These are phyloP conservation scores for Decorospora gaudefroyi DNA, from an alignment of 2,329 filamentous ascomycete genomes.

Conservation along the genomic window DNA sequence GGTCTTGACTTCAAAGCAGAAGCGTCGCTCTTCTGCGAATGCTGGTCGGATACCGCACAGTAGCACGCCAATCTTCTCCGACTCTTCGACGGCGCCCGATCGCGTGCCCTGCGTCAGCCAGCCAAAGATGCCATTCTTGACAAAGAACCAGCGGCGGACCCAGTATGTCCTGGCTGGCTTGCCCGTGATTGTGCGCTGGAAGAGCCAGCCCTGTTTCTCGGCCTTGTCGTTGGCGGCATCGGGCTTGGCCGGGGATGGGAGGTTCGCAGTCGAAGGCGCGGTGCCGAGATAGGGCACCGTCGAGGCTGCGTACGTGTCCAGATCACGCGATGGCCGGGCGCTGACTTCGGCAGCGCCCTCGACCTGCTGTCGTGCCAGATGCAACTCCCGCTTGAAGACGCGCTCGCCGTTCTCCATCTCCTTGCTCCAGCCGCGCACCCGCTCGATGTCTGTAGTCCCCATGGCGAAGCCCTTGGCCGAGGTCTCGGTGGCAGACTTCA, in stretches of 20 bases:
- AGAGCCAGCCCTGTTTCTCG: constrained; percentile 96
- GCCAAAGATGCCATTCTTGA: constrained; percentile 93
- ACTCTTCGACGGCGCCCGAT: constrained; percentile 85
- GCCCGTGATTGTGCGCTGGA: constrained; percentile 76
- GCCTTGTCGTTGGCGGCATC: constrained; percentile 51
- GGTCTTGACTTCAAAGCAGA: constrained; percentile 98
- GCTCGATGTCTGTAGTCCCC: constrained; percentile 81
- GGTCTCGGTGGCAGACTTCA: constrained; percentile 71
- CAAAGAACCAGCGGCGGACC: constrained; percentile 93
- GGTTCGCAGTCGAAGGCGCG: constrained; percentile 61
- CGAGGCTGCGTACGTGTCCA: constrained; percentile 89
- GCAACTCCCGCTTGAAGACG: constrained; percentile 79
- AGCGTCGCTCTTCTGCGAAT: constrained; percentile 88
- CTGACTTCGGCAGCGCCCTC: constrained; percentile 73
- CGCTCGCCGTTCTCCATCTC: constrained; percentile 92
- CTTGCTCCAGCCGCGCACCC: constrained; percentile 87
- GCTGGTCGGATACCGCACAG: constrained; percentile 92
- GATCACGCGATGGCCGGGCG: constrained; percentile 81
- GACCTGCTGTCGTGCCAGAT: constrained; percentile 77
- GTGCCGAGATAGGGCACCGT: constrained; percentile 85
- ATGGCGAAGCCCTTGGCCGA: constrained; percentile 65
- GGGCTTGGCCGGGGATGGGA: constrained; percentile 59
- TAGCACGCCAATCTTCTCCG: constrained; percentile 92
- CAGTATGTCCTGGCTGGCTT: constrained; percentile 90
- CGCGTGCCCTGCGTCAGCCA: constrained; percentile 84